Evolutionary conservation across 1,284 basidiomycete genomes (phyloP), one percentile per base, ranked within the genome.

Genomic region (Cryptococcus sp.): DNA sequence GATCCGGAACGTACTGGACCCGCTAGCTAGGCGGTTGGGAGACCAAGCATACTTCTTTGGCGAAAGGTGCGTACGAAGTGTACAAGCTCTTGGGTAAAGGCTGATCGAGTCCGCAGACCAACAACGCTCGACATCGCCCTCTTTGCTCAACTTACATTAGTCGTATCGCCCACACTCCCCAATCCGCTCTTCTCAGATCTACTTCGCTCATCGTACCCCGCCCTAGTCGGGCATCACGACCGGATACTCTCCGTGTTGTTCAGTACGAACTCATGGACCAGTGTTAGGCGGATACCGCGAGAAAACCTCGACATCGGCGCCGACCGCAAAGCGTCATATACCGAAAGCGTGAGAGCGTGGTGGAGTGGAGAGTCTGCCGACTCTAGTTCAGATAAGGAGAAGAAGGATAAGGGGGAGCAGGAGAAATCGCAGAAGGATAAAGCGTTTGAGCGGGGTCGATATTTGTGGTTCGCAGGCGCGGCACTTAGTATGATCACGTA

Each of bases 131-230:
- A 80, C 53, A 61, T 78, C 0, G 61, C 62, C 22, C 73, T 80
- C 22, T 78, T 75, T 46, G 61, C 79, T 8, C 72, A 78, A 27
- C 67, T 80, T n/a, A 65, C 78, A 4, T 69, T 80, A 50, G 56
- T 77, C 20, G 71, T 80, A 47, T 65, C 70, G 19, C 69, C 75
- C 8, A 56, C 61, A 1, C 69, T 76, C n/a, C 78, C 79, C 0
- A 74, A 73, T 20, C 64, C 74, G 0, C 63, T 79, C 16, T 63
- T 80, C 31, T 65, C 75, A 11, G 62, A 75, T 54, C 59, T 76
- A 19, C 68, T 80, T 48, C 63, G 66, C 17, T 40, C 50, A n/a
- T 54, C 57, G 10, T 75, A 74, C 60, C 73, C 75, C 5, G 48
- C 64, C 10, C 62, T 78, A 17, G 60, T 70, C 15, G 58, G 60